Base-by-base conservation (phyloP, 1,284 basidiomycete genomes). In the Ceraceosorus bombacis region DNA sequence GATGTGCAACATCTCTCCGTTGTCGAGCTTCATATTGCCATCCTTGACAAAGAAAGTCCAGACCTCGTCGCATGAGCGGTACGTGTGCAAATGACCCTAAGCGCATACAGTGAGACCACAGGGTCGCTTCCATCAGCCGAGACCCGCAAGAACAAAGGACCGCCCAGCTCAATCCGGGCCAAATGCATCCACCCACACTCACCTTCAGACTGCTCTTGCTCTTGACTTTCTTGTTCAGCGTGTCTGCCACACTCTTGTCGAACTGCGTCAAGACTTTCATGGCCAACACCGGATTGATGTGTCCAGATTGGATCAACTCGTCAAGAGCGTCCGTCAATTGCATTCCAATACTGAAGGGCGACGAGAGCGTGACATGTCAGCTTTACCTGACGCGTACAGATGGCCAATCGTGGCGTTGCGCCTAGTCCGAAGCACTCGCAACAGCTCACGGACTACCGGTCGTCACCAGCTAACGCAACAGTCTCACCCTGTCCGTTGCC, bases 261-360 rank as follows among this genome's bases (percentile, higher is more conserved):
- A 77, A 77, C 58, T 77, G 74, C 59, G 73, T 89, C 60, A 98
- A 80, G 6, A 97, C 91, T 78, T 94, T 89, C 88, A 97, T 92
- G 10, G 94, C 94, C 64, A 98, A 80, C 80, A 98, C 93, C 2
- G 95, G 94, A 17, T 93, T 95, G 71, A 98, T 97, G 61, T 90
- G 88, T 1, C 94, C 94, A 69, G 88, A 90, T 55, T 93, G 95
- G 75, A 98, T 98, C 64, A 98, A 85, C 81, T 98, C 94, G 80
- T 98, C 94, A 70, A 98, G 85, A 66, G 94, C 92, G 82, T 98
- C 94, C n/a, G 94, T 96, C 59, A 98, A 83, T 52, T 94, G 91
- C 83, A 93, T 90, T 49, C 94, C 94, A 79, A 97, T 90, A 69
- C 94, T 97, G 60, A 37, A 36, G 39, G 50, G 36, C 41, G 17